phyloP scores from a whole-genome alignment of 1,284 basidiomycete species.

The Sanghuangporus sanghuang region DNA sequence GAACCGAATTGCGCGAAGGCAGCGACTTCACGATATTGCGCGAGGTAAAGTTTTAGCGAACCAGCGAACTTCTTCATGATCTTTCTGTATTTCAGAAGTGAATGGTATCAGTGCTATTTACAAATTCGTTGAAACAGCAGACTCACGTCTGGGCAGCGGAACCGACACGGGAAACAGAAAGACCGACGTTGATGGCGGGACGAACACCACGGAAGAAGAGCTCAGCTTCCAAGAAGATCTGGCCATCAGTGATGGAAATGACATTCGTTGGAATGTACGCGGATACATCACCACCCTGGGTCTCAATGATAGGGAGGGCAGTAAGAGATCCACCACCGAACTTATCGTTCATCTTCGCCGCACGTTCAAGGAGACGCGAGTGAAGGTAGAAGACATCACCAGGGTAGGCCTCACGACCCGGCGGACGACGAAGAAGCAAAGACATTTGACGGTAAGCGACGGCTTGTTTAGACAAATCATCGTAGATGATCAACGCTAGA shows the following conservation, averaged over 20 bases:
- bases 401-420: slow-evolving; percentile 99
- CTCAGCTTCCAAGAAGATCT: slow-evolving; percentile 99
- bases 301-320: slow-evolving; percentile 99
- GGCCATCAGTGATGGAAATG: slow-evolving; percentile 97
- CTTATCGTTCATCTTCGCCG: slow-evolving; percentile 99
- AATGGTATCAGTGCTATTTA: background rate
- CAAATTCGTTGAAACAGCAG: background rate
- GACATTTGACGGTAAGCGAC: slow-evolving; percentile 99
- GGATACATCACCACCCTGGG: slow-evolving; percentile 99
- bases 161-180: slow-evolving; percentile 99
- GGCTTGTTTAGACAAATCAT: slow-evolving; percentile 99
- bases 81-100: slow-evolving; percentile 47
- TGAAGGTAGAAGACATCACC: slow-evolving; percentile 99
- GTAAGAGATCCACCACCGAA: slow-evolving; percentile 98
- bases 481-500: slow-evolving; percentile 94
- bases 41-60: slow-evolving; percentile 99
- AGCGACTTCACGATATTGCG: slow-evolving; percentile 99
- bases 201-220: slow-evolving; percentile 99
- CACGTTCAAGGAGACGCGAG: slow-evolving; percentile 99
- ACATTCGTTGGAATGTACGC: slow-evolving; percentile 91
- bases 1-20: slow-evolving; percentile 99
- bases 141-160: slow-evolving; percentile 96
- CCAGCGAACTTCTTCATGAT: slow-evolving; percentile 99
- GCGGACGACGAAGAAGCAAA: slow-evolving; percentile 97
- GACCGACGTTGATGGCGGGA: slow-evolving; percentile 99